Percentiles rank a stretch among this genome's conserved stretches.
Evolutionary conservation across 1,139 yeast genomes (phyloP).

Genomic region (Scheffersomyces segobiensis): DNA sequence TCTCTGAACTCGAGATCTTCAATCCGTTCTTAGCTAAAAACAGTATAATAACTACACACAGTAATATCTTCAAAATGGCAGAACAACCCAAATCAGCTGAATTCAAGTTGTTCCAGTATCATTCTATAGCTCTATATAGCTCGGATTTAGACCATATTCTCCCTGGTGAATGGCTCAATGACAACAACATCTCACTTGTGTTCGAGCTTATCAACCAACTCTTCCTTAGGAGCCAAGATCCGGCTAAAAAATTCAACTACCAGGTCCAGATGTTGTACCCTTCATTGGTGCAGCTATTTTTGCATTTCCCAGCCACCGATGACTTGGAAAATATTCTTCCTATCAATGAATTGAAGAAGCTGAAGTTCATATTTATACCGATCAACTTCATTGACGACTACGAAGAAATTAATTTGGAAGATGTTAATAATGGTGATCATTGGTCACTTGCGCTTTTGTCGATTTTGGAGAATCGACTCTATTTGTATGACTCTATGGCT

Average conservation of each 20-base stretch:
- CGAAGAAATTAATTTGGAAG: constrained; percentile 28
- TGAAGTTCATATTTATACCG: constrained; percentile 42
- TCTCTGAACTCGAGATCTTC: constrained; percentile 1
- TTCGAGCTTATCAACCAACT: constrained; percentile 51
- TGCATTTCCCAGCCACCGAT: constrained; percentile 33
- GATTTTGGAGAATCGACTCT: constrained; percentile 29
- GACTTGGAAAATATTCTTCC: constrained; percentile 32
- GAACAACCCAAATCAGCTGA: constrained; percentile 13
- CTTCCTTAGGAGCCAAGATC: constrained; percentile 5
- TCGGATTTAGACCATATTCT: constrained; percentile 38
- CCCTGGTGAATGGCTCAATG: constrained; percentile 73
- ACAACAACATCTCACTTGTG: constrained; percentile 63
- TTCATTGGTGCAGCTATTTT: constrained; percentile 39
- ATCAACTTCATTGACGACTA: constrained; percentile 39
- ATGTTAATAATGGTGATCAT: constrained; percentile 43
- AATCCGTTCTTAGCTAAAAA: constrained; percentile 23
- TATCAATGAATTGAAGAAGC: constrained; percentile 30
- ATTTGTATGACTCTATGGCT: constrained; percentile 44
- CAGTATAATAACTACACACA: constrained; percentile 23
- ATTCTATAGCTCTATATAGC: constrained; percentile 40
- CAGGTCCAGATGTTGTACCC: constrained; percentile 39
- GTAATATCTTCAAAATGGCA: constrained; percentile 12
- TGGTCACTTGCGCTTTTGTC: constrained; percentile 43
- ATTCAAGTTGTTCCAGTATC: constrained; percentile 36
- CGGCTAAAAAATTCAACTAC: constrained; percentile 12